Evolutionary conservation across 2,329 filamentous ascomycete genomes (phyloP), one percentile per base, ranked within the genome.

Genomic region (Xylariaceae sp.): DNA sequence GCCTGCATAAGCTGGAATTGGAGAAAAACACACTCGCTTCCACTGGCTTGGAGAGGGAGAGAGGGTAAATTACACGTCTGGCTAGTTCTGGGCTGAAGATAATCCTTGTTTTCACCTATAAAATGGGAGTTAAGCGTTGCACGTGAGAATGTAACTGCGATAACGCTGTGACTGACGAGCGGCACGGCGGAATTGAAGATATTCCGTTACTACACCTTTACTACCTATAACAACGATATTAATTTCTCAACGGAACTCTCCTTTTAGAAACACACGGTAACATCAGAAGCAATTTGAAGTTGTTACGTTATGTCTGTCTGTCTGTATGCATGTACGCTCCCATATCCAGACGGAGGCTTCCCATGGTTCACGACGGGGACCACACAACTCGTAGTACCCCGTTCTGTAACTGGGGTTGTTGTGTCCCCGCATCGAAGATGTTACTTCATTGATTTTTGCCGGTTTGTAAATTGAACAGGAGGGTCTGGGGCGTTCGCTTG

Each of bases 361-460:
- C 53, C 54, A 55, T 18, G 47, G 47, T 57, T 61, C 41, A 34
- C 23, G 57, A 61, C 17, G 17, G 17, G 17, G 17, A 18, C 17
- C 17, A 18, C 17, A 18, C 17, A 18, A 18, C 17, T 18, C 17
- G 17, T 18, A 18, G 17, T 18, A 18, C 54, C 45, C 49, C 47
- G 54, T 53, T 53, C 39, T 30, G 53, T 50, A 30, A 15, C 45
- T 53, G 51, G 58, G 55, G 52, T 41, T 11, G 41, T n/a, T n/a
- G 4, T 11, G 41, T 11, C 2, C 9, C n/a, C 13, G 10, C 41
- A n/a, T 45, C 10, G 13, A 45, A 17, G 5, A 18, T 18, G 17
- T 18, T 18, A 18, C 17, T 18, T 18, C 2, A 18, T 18, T 18
- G 17, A 18, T 18, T 18, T 18, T 18, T 18, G 17, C 17, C 17